Evolutionary conservation across 176 grass and related monocot genomes (phyloP), one percentile per base, ranked within the genome.

Genomic region (Miscanthus lutarioriparius): DNA sequence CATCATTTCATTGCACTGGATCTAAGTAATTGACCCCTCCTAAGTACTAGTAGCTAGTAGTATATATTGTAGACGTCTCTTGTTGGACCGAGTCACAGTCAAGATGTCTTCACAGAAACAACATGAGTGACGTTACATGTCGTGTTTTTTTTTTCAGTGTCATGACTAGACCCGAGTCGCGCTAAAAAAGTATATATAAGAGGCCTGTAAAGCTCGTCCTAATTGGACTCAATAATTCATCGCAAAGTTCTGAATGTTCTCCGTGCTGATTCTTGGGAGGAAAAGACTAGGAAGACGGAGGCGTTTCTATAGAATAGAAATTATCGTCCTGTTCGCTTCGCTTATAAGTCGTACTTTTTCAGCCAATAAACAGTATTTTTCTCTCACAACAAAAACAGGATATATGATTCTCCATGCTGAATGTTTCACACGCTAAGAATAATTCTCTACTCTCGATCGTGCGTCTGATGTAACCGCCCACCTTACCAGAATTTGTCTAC

Each of bases 1-100:
- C 77, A 30, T 89, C 77, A 70, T 62, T 61, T 32, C 28, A 58
- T 67, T 70, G 30, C 30, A 32, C 30, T 32, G 58, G 58, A 25
- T 26, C 10, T 1, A 49, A 74, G 25, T 4, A 10, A 75, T 84
- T 85, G 87, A 79, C 70, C 37, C 41, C 68, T 61, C 3, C 39
- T 25, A 49, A 49, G 61, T 64, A n/a, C 30, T 77, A 39, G 47
- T 17, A 20, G 16, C n/a, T 56, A n/a, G 20, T n/a, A 10, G 7
- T 10, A 58, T 58, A n/a, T 58, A 58, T 7, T 8, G 7, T 58
- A 19, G 30, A 36, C 72, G 76, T 80, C 14, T 36, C 59, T 56
- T 36, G 37, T 53, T 37, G 19, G 75, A 84, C 58, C 20, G 28
- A 79, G 68, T 32, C n/a, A n/a, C 30, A 32, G 30, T 76, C 76